Evolutionary conservation across 2,329 filamentous ascomycete species (phyloP), one percentile per base, ranked within the genome.

Genomic region (Macrophomina pseudophaseolina): DNA sequence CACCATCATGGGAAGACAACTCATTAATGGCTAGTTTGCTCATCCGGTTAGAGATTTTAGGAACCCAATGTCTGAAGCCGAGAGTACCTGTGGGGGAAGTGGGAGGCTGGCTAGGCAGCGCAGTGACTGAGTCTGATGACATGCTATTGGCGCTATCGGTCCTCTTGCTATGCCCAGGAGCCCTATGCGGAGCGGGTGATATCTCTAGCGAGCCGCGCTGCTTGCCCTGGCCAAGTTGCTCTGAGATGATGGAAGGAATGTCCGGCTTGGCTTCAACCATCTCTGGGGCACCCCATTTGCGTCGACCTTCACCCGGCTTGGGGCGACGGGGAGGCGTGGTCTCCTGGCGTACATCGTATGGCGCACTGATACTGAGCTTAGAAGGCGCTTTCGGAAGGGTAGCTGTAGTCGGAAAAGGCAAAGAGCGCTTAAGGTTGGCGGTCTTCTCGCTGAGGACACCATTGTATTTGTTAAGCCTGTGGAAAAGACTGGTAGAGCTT

Each of bases 351-450:
- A 38, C 42, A 12, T 49, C n/a, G 8, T 38, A 62, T 1, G 58
- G 58, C 23, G 58, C 58, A 16, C 58, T 44, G 8, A 62, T 62
- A n/a, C 5, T 9, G 12, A 44, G 58, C 58, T 62, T 62, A 7
- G 40, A 16, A 23, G 40, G 16, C 7, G 54, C 28, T 7, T 9
- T 32, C 11, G 40, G 11, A 23, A 28, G 11, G 16, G 23, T 23
- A 23, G 23, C 23, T 23, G 23, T 23, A 23, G 23, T 23, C 5
- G 28, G 14, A 46, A 48, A 1, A 38, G 54, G 9, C 44, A n/a
- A 6, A 32, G 23, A 33, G 5, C 56, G 40, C 44, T 49, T 62
- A n/a, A 62, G 9, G 18, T 62, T 62, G 30, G 58, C 30, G 3
- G 58, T 23, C 58, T 62, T 62, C 12, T 62, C 58, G 4, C 14